Percentiles rank a stretch among this genome's conserved stretches.
Conservation (phyloP, 2,329 filamentous ascomycete genomes). For the Colletotrichum horii region DNA sequence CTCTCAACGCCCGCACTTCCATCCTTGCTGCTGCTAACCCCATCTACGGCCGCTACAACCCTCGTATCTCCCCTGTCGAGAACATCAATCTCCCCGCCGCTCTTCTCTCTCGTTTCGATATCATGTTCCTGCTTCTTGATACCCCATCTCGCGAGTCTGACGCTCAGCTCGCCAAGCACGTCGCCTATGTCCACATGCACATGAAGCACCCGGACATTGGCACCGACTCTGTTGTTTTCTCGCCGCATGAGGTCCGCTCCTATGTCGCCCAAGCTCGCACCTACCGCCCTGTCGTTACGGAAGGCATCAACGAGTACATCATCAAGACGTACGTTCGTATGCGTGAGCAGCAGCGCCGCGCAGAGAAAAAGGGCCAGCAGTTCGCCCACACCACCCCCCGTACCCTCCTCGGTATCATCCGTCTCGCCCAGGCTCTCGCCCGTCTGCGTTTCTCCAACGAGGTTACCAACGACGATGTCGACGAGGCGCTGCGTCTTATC, state of each 20-base stretch:
- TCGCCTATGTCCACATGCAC: slow-evolving; percentile 97
- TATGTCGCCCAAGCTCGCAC: slow-evolving; percentile 93
- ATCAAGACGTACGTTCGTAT: slow-evolving; percentile 95
- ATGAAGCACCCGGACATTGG: slow-evolving; percentile 83
- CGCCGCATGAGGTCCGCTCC: slow-evolving; percentile 90
- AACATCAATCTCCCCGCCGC: slow-evolving; percentile 99
- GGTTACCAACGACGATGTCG: slow-evolving; percentile 91
- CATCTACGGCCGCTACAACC: slow-evolving; percentile 97
- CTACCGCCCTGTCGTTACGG: slow-evolving; percentile 86
- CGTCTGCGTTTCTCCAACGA: slow-evolving; percentile 86
- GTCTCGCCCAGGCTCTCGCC: slow-evolving; percentile 91
- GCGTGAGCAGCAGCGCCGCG: slow-evolving; percentile 88
- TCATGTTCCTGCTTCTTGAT: slow-evolving; percentile 96
- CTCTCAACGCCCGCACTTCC: slow-evolving; percentile 92
- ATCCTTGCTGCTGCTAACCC: slow-evolving; percentile 97
- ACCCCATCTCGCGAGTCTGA: slow-evolving; percentile 89
- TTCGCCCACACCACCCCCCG: slow-evolving; percentile 94
- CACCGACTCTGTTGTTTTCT: slow-evolving; percentile 73
- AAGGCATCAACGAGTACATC: slow-evolving; percentile 91
- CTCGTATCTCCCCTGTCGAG: slow-evolving; percentile 93
- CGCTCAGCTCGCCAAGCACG: slow-evolving; percentile 92
- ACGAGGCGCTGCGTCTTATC: slow-evolving; percentile 88
- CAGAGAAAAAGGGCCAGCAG: slow-evolving; percentile 88
- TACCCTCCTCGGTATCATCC: slow-evolving; percentile 90
- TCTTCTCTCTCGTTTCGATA: slow-evolving; percentile 93